A percentile compares a stretch with the other conserved stretches of the same genome.
These are phyloP conservation scores for Phytophthora fragariae DNA, from an alignment of 352 stramenopile species.

Conservation along the genomic window DNA sequence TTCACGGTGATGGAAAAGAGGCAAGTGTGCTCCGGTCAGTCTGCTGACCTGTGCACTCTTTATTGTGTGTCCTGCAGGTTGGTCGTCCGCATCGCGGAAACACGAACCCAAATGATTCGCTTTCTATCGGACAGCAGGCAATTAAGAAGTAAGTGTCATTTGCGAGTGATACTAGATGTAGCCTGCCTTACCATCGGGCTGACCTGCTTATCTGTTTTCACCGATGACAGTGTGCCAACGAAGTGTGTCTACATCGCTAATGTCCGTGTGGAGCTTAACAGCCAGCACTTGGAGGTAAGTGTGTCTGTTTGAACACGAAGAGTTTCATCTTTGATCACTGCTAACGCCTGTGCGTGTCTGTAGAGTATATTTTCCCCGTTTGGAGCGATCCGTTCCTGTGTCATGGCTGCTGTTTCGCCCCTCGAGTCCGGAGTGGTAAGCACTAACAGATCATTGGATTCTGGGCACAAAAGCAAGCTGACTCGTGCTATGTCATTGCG, in stretches of 20 bases:
- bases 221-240: slow-evolving; percentile 54
- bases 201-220: slow-evolving; percentile 3
- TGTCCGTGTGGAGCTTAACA: slow-evolving; percentile 79
- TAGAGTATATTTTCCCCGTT: slow-evolving; percentile 87
- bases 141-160: slow-evolving; percentile 70
- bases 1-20: background rate
- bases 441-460: slow-evolving; percentile 4
- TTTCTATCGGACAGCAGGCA: slow-evolving; percentile 76
- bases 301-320: background rate
- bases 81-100: slow-evolving; percentile 80
- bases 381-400: slow-evolving; percentile 65
- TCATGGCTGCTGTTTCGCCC: slow-evolving; percentile 70
- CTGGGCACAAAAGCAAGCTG: background rate
- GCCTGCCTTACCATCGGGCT: background rate
- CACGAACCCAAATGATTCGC: slow-evolving; percentile 61
- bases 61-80: slow-evolving; percentile 44
- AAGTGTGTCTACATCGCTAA: slow-evolving; percentile 82
- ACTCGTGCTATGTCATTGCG: background rate
- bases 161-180: background rate
- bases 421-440: slow-evolving; percentile 61
- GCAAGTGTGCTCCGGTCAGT: background rate
- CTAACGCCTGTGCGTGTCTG: slow-evolving; percentile 3
- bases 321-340: background rate
- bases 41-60: background rate
- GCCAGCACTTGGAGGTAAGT: slow-evolving; percentile 74